Conservation (phyloP, 768 basidiomycete genomes). For the Cubamyces lactineus region DNA sequence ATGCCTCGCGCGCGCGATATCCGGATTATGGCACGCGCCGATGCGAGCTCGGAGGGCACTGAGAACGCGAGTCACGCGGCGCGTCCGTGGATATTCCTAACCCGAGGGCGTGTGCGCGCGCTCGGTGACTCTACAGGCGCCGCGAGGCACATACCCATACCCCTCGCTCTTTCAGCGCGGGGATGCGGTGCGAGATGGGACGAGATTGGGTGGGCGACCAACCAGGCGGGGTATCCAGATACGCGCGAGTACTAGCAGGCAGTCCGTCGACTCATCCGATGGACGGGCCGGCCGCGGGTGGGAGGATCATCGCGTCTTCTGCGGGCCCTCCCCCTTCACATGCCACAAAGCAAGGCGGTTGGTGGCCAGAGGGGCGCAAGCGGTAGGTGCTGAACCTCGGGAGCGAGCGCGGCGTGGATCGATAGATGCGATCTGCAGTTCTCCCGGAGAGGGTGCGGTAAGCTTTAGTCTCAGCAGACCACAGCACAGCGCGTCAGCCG, state of each 20-base stretch:
- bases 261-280: background rate
- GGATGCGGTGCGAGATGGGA: constrained; percentile 11
- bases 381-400: background rate
- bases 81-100: constrained; percentile 13
- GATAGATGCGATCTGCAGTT: constrained; percentile 24
- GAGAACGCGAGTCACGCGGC: constrained; percentile 10
- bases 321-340: constrained; percentile 9
- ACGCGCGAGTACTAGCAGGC: background rate
- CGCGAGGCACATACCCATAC: constrained; percentile 1
- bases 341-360: constrained; percentile 8
- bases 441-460: constrained; percentile 21
- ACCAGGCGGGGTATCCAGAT: background rate
- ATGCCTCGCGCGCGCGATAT: constrained; percentile 9
- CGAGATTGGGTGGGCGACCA: background rate
- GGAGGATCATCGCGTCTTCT: constrained; percentile 1
- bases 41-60: constrained; percentile 14
- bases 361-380: background rate
- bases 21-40: constrained; percentile 21
- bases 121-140: background rate
- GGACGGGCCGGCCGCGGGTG: background rate
- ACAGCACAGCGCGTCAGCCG: constrained; percentile 5
- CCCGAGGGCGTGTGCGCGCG: background rate
- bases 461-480: constrained; percentile 26
- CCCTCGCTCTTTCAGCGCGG: constrained; percentile 5
- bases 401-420: constrained; percentile 13